These are phyloP conservation scores for Breviolum minutum DNA, from an alignment of 73 alveolate genomes.

Conservation along the genomic window DNA sequence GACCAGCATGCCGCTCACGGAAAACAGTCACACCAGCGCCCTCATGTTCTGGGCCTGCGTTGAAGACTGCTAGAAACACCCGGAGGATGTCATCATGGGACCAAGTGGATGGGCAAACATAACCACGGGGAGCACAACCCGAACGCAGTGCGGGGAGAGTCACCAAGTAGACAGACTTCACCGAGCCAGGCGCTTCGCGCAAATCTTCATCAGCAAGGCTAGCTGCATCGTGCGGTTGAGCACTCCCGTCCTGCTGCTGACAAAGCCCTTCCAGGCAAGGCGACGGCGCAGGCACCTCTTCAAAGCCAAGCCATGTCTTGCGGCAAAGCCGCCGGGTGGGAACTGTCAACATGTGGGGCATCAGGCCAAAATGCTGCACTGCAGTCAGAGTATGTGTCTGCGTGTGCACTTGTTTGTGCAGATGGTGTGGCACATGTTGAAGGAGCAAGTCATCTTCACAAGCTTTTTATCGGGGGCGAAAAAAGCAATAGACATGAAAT, in stretches of 20 bases:
- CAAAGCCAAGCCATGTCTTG: conserved; percentile 46
- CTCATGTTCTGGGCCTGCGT: not conserved
- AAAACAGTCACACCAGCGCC: not conserved
- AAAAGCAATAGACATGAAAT: not conserved
- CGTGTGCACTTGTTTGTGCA: not conserved
- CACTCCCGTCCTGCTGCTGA: no score
- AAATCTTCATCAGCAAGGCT: not conserved
- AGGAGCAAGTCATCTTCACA: no score
- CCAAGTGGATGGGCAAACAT: conserved; percentile 29
- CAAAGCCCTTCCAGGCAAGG: not conserved
- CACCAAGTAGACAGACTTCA: conserved; percentile 1
- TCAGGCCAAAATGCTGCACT: not conserved
- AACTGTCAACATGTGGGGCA: not conserved
- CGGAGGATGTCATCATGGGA: not conserved
- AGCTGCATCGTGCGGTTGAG: not conserved
- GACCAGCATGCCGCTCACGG: conserved; percentile 36
- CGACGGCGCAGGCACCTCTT: not conserved
- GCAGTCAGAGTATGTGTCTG: not conserved
- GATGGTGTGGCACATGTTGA: no score
- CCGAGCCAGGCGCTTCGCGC: not conserved
- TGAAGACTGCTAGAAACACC: not conserved
- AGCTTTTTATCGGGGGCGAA: no score
- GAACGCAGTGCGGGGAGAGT: not conserved
- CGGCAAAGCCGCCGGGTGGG: conserved; percentile 7
- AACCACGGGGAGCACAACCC: not conserved